Base-by-base conservation (phyloP, 371 early-diverging fungal species). In the Zychaea mexicana region DNA sequence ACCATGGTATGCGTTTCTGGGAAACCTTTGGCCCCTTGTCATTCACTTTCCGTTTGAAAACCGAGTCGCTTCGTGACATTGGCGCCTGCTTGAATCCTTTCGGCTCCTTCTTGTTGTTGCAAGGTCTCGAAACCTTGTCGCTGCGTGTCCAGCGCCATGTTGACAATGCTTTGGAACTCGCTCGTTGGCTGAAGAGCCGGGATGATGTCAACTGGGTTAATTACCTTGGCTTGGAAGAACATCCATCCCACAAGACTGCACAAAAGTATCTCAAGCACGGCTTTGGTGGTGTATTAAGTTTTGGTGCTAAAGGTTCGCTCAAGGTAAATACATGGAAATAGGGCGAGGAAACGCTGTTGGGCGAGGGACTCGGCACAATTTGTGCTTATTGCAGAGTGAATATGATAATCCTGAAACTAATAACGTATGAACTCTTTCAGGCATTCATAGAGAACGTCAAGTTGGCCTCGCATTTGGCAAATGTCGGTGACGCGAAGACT, bases 401-500 rank as follows among this genome's bases (percentile, higher is more conserved):
- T 17, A n/a, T 45, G 17, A 19, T 19, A 19, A 61, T 26, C 2
- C 19, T 13, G 7, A 27, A 13, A 28, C 3, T 28, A 3, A 49
- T 4, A 31, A 57, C 3, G 36, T 33, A 57, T 57, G 3, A 57
- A 22, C 26, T 27, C 21, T 19, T 57, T 21, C 45, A 70, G 74
- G 65, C 56, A 12, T 93, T 95, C 67, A 88, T 96, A 54, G 84
- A 92, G 58, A 73, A 68, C 19, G 83, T 95, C 54, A 81, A 92
- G 69, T 82, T 96, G 31, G 89, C 89, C 8, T 91, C 90, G 31
- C 94, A 94, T 70, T 70, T 95, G 39, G 96, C 95, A 58, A 96
- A 96, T 64, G 93, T 96, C 17, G 96, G 96, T 49, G 96, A 96
- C 71, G 89, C 92, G 7, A 87, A 92, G 67, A 94, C 95, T 0